Conservation (phyloP, 192 early-diverging fungal species). For the Mortierella claussenii region DNA sequence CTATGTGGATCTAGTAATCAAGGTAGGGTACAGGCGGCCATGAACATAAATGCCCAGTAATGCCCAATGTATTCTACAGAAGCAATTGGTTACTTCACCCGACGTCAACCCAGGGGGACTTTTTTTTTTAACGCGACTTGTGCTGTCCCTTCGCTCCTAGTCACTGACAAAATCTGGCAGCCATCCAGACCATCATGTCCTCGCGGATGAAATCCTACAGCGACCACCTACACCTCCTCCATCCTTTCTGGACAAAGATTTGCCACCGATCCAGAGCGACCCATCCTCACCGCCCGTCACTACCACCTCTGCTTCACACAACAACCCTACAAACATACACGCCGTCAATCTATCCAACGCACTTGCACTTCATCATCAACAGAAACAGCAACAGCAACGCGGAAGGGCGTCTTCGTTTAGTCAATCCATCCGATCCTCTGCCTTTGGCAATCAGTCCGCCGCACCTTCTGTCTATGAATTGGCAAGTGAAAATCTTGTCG, state of each 20-base stretch:
- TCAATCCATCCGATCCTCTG: constrained; percentile 23
- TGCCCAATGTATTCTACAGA: too few species aligned
- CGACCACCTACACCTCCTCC: constrained; percentile 23
- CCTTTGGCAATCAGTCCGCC: constrained; percentile 17
- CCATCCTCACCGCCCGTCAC: background rate
- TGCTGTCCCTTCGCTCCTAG: background rate
- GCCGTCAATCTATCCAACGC: background rate
- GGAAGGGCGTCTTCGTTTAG: constrained; percentile 19
- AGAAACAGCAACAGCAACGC: background rate
- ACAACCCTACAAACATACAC: too few species aligned
- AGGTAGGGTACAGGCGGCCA: constrained; percentile 15
- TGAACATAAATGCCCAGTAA: background rate
- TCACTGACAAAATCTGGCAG: constrained; percentile 29
- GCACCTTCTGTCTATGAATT: constrained; percentile 48
- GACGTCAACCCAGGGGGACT: background rate
- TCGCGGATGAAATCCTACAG: constrained; percentile 46
- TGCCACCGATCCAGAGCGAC: constrained; percentile 20
- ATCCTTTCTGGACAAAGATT: constrained; percentile 16
- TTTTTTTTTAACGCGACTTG: background rate
- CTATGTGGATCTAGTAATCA: constrained; percentile 43
- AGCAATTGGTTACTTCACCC: background rate
- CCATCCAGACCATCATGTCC: constrained; percentile 32
- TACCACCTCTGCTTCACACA: background rate
- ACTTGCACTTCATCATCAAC: constrained; percentile 1
- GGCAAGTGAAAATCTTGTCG: constrained; percentile 18